Percentiles rank a stretch among this genome's conserved stretches.
Conservation (phyloP, 2,329 filamentous ascomycete species). For the Penicillium brevicompactum region DNA sequence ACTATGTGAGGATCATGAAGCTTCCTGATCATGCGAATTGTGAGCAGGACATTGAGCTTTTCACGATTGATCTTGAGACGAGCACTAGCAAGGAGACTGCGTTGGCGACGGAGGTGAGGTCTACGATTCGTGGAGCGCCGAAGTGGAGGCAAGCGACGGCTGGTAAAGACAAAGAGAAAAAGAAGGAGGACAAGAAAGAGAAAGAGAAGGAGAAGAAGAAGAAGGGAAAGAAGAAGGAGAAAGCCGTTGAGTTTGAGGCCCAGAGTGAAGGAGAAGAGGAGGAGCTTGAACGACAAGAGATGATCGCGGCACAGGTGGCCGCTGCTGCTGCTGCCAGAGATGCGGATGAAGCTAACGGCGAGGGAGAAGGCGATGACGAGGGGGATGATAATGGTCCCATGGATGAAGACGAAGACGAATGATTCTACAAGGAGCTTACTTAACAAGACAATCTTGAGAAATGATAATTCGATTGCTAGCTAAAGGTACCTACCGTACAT, state of each 20-base stretch:
- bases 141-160: constrained; percentile 25
- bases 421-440: neutral
- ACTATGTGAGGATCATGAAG: constrained; percentile 38
- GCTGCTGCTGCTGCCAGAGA: constrained; percentile 28
- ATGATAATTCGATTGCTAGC: constrained; percentile 9
- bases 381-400: constrained; percentile 14
- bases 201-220: constrained; percentile 6
- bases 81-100: constrained; percentile 27
- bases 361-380: constrained; percentile 18
- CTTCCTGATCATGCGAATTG: constrained; percentile 40
- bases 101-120: constrained; percentile 40
- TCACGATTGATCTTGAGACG: constrained; percentile 27
- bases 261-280: constrained; percentile 37
- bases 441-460: neutral
- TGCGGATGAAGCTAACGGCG: constrained; percentile 27
- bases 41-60: constrained; percentile 23
- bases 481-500: constrained; percentile 5
- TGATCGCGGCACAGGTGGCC: constrained; percentile 31
- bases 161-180: constrained; percentile 3
- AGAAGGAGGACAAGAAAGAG: constrained; percentile 12
- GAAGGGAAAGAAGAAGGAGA: constrained; percentile 22
- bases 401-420: constrained; percentile 11
- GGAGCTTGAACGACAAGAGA: constrained; percentile 33
- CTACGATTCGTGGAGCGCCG: constrained; percentile 35
- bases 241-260: constrained; percentile 19